phyloP scores from a whole-genome alignment of 2,329 filamentous ascomycete genomes.

The Aaosphaeria arxii region DNA sequence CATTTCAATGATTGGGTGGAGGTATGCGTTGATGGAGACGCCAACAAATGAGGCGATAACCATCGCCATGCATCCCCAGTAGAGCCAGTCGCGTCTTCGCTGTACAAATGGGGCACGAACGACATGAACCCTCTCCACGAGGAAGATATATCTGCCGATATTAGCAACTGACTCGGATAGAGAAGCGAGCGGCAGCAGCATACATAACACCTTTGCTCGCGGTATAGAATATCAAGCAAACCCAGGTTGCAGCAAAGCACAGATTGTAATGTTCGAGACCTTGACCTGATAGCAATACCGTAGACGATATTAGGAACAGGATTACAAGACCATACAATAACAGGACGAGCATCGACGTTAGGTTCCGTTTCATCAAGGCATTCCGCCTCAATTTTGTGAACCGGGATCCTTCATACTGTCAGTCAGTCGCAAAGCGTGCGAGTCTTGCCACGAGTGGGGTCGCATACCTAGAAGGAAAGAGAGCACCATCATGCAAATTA shows the following conservation, averaged over 20 bases:
- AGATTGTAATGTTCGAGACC: neutral
- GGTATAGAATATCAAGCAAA: neutral
- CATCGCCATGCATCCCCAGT: conserved; percentile 22
- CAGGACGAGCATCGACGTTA: neutral
- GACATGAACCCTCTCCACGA: conserved; percentile 39
- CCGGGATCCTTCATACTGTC: conserved; percentile 1
- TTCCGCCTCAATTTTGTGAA: neutral
- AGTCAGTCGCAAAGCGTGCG: neutral
- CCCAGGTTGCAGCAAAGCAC: neutral
- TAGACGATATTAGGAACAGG: neutral
- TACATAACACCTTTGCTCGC: conserved; percentile 8
- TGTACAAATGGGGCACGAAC: conserved; percentile 28
- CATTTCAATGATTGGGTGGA: conserved; percentile 28
- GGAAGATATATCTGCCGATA: conserved; percentile 29
- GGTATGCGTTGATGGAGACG: conserved; percentile 8
- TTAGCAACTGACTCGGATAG: neutral
- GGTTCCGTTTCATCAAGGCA: neutral
- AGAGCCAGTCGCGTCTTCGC: conserved; percentile 32
- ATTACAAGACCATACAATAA: neutral
- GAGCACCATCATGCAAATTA: conserved; percentile 9
- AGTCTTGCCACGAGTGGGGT: neutral
- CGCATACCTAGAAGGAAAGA: conserved; percentile 13
- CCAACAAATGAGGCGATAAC: conserved; percentile 15
- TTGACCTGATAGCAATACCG: neutral
- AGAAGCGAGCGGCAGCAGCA: neutral